Percentiles rank a stretch among this genome's conserved stretches.
Evolutionary conservation across 2,329 filamentous ascomycete species (phyloP).

Genomic region (Paecilomyces sp.): DNA sequence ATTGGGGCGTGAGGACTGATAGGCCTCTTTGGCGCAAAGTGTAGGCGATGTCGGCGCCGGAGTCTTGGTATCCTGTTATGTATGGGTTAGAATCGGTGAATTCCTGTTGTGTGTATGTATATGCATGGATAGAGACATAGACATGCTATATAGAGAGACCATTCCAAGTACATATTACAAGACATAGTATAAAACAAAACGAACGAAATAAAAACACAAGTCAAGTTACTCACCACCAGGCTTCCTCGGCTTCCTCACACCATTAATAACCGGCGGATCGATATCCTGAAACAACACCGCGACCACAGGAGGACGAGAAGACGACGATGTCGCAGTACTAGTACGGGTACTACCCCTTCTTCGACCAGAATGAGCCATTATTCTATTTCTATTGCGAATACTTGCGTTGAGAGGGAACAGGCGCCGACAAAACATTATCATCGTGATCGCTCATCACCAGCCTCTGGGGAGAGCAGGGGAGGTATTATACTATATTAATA

Average conservation of each 20-base stretch:
- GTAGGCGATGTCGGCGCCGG: slow-evolving; percentile 43
- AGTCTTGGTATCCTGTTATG: slow-evolving; percentile 40
- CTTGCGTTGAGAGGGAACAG: not conserved
- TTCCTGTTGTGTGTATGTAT: not conserved
- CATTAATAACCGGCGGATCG: slow-evolving; percentile 41
- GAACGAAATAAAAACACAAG: not conserved
- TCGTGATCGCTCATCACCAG: not conserved
- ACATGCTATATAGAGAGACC: no score
- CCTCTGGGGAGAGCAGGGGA: no score
- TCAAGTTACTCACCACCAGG: slow-evolving; percentile 31
- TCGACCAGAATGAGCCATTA: not conserved
- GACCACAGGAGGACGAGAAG: slow-evolving; percentile 14
- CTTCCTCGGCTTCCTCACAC: slow-evolving; percentile 43
- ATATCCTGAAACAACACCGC: slow-evolving; percentile 44
- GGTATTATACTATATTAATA: not conserved
- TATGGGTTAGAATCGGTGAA: not conserved
- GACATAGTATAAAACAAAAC: no score
- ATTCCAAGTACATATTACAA: no score
- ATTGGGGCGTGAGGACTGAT: slow-evolving; percentile 24
- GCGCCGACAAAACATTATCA: not conserved
- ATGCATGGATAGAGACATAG: not conserved
- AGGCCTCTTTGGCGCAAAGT: slow-evolving; percentile 25
- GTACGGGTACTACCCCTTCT: not conserved
- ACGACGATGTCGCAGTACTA: not conserved
- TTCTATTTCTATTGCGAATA: not conserved